Evolutionary conservation across 352 stramenopile genomes (phyloP), one percentile per base, ranked within the genome.

Genomic region (Peronospora belbahrii): DNA sequence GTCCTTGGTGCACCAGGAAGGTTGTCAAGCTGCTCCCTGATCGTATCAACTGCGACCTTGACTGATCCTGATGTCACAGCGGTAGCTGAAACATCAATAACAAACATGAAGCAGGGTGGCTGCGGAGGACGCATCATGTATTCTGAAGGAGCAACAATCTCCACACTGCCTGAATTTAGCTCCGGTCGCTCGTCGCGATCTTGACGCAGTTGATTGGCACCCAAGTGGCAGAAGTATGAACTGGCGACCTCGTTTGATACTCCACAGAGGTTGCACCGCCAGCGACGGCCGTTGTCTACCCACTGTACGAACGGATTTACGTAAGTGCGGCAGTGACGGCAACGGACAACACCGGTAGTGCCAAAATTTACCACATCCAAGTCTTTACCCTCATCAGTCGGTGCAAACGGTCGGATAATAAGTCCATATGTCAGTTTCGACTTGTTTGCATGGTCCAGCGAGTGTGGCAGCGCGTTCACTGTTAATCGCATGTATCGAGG

Each of bases 171-270:
- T 13, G 51, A 51, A 43, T 61, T 60, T 18, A 96, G 59, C 38
- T 95, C 86, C 5, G 84, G 83, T 22, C 83, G 83, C 52, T 98
- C 78, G 13, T 91, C 78, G 7, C 77, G 71, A 64, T 99, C 97
- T 34, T 95, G 74, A 43, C 97, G 89, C 46, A 93, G 80, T 30
- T 97, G 94, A 48, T 96, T 86, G 27, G 92, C 80, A 42, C 97
- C 95, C 38, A 99, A 70, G 59, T 98, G 95, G 62, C 92, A 98
- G 65, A 98, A 99, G 72, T 99, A 99, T 6, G 91, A 91, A 41
- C 89, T 89, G 9, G 95, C 81, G 24, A 97, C 91, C 40, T 94
- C 75, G 42, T 94, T 95, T 10, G 80, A 77, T n/a, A 90, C 69
- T 23, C 83, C 82, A 59, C 86, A 96, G 0, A 96, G 47, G 55